Percentiles rank a stretch among this genome's conserved stretches.
phyloP scores from a whole-genome alignment of 352 stramenopile genomes.

The Globisporangium takayamanum region DNA sequence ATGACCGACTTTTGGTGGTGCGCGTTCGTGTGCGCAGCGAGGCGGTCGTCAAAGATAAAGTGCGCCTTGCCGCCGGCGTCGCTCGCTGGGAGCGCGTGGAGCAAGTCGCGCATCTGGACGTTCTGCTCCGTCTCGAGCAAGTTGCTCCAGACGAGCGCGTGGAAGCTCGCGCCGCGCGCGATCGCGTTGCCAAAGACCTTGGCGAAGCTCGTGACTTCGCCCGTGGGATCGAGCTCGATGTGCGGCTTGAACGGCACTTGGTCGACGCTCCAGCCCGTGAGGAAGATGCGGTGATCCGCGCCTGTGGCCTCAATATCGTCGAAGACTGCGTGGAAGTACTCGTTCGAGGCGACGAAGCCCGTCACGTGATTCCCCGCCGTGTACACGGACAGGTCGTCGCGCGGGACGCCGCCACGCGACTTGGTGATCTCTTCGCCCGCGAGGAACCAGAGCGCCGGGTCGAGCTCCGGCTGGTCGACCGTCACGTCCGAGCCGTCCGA shows the following conservation, averaged over 20 bases:
- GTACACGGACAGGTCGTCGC: constrained; percentile 37
- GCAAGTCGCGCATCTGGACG: constrained; percentile 39
- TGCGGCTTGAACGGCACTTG: constrained; percentile 48
- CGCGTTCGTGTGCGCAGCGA: constrained; percentile 22
- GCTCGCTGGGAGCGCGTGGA: constrained; percentile 28
- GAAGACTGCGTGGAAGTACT: constrained; percentile 47
- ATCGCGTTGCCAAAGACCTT: constrained; percentile 27
- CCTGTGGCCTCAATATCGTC: constrained; percentile 30
- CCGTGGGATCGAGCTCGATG: constrained; percentile 11
- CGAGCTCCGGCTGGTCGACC: constrained; percentile 33
- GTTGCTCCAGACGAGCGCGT: constrained; percentile 61
- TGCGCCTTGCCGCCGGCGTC: constrained; percentile 17
- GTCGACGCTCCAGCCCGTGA: constrained; percentile 58
- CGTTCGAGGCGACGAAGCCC: constrained; percentile 27
- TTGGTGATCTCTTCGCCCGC: constrained; percentile 44
- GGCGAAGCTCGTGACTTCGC: constrained; percentile 28
- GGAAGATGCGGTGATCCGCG: constrained; percentile 32
- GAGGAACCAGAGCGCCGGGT: constrained; percentile 55
- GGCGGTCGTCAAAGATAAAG: constrained; percentile 44
- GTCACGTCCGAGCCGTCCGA: constrained; percentile 21
- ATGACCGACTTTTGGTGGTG: constrained; percentile 49
- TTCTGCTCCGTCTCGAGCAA: constrained; percentile 49
- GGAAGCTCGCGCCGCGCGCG: constrained; percentile 33
- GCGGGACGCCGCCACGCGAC: constrained; percentile 33
- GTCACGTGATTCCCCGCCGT: constrained; percentile 44